Base-by-base conservation (phyloP, 176 grass and related monocot species). In the Triticum turgidum region DNA sequence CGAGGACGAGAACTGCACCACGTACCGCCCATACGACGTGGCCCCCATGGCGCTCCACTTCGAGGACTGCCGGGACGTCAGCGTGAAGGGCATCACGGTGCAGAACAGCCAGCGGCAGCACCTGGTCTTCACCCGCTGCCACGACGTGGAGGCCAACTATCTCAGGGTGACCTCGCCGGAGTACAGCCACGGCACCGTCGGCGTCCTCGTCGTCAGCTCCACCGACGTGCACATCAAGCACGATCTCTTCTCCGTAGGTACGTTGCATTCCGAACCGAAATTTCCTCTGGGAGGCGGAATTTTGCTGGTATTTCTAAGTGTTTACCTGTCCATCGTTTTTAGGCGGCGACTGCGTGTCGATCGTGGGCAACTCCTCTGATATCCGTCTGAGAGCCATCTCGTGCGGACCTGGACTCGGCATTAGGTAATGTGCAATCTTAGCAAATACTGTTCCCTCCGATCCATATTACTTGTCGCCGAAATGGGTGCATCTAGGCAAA, bases 301-400 rank as follows among this genome's bases (percentile, higher is more conserved):
- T 82, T n/a, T 65, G 25, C 11, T 32, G 3, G 9, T 11, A 11
- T 24, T 69, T 69, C 5, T 10, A 15, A 39, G 0, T 58, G 1
- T 11, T 14, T 1, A 11, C 2, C 1, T 2, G 20, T 10, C 11
- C 1, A 47, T 4, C 38, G 47, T 58, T 44, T 86, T 67, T 64
- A 98, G 95, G 95, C 22, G 89, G 90, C 24, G 95, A 98, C 4
- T 98, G 95, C 20, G 89, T 98, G 27, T 94, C 95, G 20, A 95
- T 98, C 21, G 65, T 88, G n/a, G 76, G 91, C 20, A 93, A 91
- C 51, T 93, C 87, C 74, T 89, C 91, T 3, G 86, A 93, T 76
- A 85, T 98, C 42, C 66, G 63, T 5, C 65, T 93, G 15, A 92
- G 20, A 81, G 71, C 71, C 63, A 73, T 98, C 41, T 81, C 89